Base-by-base conservation (phyloP, 768 basidiomycete species). In the Termitomyces heimii region DNA sequence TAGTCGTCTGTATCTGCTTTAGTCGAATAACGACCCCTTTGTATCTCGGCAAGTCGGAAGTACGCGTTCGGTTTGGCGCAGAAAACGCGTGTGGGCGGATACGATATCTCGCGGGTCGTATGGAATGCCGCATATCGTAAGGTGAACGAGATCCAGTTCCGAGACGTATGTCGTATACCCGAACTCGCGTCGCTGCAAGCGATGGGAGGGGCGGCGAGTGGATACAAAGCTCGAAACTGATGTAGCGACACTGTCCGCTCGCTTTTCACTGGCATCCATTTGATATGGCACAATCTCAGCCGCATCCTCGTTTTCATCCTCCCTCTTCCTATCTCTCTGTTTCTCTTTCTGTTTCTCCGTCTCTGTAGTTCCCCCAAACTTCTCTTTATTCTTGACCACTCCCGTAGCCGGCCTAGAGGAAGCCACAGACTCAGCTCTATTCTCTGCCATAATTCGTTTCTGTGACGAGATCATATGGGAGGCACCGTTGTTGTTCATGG, bases 401-500 rank as follows among this genome's bases (percentile, higher is more conserved):
- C 34, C 44, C 14, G 44, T 34, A n/a, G 37, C n/a, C 3, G n/a
- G 26, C 10, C 28, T 52, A 1, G 14, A 52, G 12, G 37, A 29
- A 40, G 13, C 26, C 39, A 52, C 37, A 3, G 51, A 40, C 2
- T 14, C 51, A 40, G 37, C 26, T 52, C 51, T 52, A n/a, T n/a
- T 52, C 26, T 39, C 37, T 5, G 37, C 6, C 18, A 37, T 34
- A 24, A 31, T 31, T 8, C 24, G 46, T 46, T 42, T 50, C 31
- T 37, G 24, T 20, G 34, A 35, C 13, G 56, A 55, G 37, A 50
- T 1, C 1, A 53, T 52, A 5, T 47, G 24, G 1, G 55, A 10
- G 2, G 48, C 53, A 31, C 60, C 50, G 20, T 65, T 65, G n/a
- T 65, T 60, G n/a, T 48, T 48, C 49, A 57, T 39, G 22, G 59